Conservation (phyloP, 768 basidiomycete species). For the Steccherinum ochraceum region DNA sequence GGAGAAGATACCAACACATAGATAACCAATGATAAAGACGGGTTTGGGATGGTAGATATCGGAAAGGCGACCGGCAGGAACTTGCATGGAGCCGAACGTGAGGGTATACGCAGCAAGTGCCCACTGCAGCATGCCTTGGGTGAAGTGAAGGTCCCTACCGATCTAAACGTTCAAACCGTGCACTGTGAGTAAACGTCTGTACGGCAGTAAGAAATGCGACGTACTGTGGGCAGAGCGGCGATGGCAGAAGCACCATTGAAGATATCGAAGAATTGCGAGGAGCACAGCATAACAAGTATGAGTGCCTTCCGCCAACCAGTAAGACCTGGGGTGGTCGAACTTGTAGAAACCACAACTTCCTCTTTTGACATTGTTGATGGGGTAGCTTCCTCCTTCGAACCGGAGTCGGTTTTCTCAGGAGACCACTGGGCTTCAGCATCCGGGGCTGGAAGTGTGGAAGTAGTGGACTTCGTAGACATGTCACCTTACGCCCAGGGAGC, state of each 20-base stretch:
- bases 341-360: no score
- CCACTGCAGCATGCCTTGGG: constrained; percentile 5
- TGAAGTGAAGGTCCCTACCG: constrained; percentile 4
- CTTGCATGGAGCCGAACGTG: constrained; percentile 7
- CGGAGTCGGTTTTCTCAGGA: not conserved
- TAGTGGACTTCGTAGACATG: not conserved
- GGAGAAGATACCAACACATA: constrained; percentile 5
- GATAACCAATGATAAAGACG: constrained; percentile 5
- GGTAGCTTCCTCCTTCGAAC: not conserved
- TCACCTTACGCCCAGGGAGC: not conserved
- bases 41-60: constrained; percentile 9
- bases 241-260: constrained; percentile 6
- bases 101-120: constrained; percentile 5
- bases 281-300: constrained; percentile 2
- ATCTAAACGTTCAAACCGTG: not conserved
- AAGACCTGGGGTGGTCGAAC: not conserved
- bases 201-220: not conserved
- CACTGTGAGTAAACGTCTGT: not conserved
- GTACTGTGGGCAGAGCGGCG: constrained; percentile 6
- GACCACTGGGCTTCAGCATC: not conserved
- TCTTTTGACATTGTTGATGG: no score
- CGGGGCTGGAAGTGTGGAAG: not conserved
- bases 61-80: constrained; percentile 7
- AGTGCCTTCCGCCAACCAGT: constrained; percentile 1
- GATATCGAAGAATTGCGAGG: constrained; percentile 8